Evolutionary conservation across 2,329 filamentous ascomycete genomes (phyloP), one percentile per base, ranked within the genome.

Genomic region (Decorospora gaudefroyi): DNA sequence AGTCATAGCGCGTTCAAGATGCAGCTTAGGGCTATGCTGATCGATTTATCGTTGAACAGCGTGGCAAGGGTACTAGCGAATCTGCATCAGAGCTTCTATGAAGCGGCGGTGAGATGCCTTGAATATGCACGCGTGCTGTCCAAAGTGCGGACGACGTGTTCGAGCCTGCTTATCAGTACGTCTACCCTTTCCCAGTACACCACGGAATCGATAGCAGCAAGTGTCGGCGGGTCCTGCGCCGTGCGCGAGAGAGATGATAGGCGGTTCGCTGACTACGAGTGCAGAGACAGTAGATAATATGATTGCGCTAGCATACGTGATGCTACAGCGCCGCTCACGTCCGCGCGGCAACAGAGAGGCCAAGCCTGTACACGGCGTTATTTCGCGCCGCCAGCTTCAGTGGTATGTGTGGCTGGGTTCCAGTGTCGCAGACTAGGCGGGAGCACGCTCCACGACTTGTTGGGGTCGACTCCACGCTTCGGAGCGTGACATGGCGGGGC

Each of bases 21-120:
- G 38, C 89, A 95, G 65, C 85, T 90, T 37, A 87, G 93, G 59
- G 76, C 83, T 35, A 91, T 95, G 84, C 87, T 90, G 67, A 85
- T 88, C 59, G 90, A 95, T 67, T 88, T 87, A 4, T 72, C 77
- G 3, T 85, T 92, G 74, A 97, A 97, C 72, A 81, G 83, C 3
- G 65, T 79, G 6, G 56, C 67, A 3, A 88, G 84, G 0, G 86
- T 93, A 9, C 75, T 92, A 4, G 69, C 73, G n/a, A 95, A 93
- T 57, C 74, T 96, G 3, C 81, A 85, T 60, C 78, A 79, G n/a
- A 84, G 83, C 21, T 92, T 96, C 59, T 61, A 76, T 12, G 89
- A 95, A 67, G 84, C 87, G 5, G 90, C 89, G 6, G 83, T 82
- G 72, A 95, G 92, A 72, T 80, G 79, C 68, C 80, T 83, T 55